A percentile compares a stretch with the other conserved stretches of the same genome.
Evolutionary conservation across 345 rosid genomes (phyloP).

Genomic region (Gossypium raimondii): DNA sequence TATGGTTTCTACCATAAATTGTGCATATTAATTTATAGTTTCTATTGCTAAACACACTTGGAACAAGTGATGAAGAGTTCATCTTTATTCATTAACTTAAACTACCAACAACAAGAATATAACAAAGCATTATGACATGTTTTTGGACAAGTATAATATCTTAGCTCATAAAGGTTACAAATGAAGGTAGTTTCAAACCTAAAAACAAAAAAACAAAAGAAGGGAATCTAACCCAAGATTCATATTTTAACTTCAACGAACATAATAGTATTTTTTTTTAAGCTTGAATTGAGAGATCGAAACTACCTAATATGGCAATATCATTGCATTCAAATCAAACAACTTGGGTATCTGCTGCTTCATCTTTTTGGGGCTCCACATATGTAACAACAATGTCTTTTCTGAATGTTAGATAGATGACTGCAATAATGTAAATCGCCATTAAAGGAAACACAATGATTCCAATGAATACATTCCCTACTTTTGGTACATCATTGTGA

Average conservation of each 20-base stretch:
- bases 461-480: conserved; percentile 44
- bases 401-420: conserved; percentile 45
- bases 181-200: not conserved
- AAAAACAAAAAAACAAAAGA: no score
- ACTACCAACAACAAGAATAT: not conserved
- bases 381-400: conserved; percentile 41
- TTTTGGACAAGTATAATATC: not conserved
- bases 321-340: not conserved
- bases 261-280: no score
- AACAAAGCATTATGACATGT: not conserved
- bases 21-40: no score
- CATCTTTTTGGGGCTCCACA: conserved; percentile 32
- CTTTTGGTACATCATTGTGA: conserved; percentile 35
- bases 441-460: conserved; percentile 50
- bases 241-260: no score
- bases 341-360: not conserved
- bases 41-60: not conserved
- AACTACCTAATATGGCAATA: conserved; percentile 28
- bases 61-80: not conserved
- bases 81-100: not conserved
- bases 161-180: not conserved
- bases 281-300: not conserved
- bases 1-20: no score
- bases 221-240: no score
- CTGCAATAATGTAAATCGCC: conserved; percentile 42